Evolutionary conservation across 495 filamentous ascomycete species (phyloP).

Genomic region (Cryomyces minteri): DNA sequence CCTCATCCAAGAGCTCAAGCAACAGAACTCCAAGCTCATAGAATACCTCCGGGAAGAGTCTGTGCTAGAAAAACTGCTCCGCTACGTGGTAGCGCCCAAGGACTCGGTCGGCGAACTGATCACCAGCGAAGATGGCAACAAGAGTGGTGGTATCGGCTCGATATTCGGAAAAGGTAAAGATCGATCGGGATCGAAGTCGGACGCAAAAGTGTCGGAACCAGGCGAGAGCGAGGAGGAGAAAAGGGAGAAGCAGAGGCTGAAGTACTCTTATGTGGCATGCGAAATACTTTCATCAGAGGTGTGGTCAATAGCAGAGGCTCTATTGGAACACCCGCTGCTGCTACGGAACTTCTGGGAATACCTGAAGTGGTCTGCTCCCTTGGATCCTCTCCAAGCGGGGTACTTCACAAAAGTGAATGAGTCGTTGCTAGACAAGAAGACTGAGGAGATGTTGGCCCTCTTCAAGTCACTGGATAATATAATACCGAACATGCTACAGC

Average conservation of each 20-base stretch:
- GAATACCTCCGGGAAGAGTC: slow-evolving; percentile 82
- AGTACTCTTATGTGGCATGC: slow-evolving; percentile 79
- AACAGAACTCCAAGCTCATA: slow-evolving; percentile 94
- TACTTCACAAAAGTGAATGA: slow-evolving; percentile 99
- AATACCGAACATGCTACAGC: slow-evolving; percentile 68
- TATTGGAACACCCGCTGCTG: slow-evolving; percentile 65
- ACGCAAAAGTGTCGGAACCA: slow-evolving; percentile 7
- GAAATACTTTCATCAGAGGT: slow-evolving; percentile 92
- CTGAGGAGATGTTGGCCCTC: slow-evolving; percentile 83
- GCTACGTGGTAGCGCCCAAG: slow-evolving; percentile 75
- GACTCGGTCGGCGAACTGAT: slow-evolving; percentile 4
- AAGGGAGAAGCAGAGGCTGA: slow-evolving; percentile 66
- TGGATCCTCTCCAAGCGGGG: slow-evolving; percentile 84
- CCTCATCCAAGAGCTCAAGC: slow-evolving; percentile 90
- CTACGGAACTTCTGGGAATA: slow-evolving; percentile 84
- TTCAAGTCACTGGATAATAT: slow-evolving; percentile 68
- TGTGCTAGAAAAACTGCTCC: slow-evolving; percentile 70
- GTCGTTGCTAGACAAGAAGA: slow-evolving; percentile 89
- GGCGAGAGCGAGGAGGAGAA: slow-evolving; percentile 21
- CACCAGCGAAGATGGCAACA: neutral
- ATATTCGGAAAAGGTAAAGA: slow-evolving; percentile 16
- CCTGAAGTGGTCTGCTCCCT: slow-evolving; percentile 53
- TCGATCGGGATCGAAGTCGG: slow-evolving; percentile 13
- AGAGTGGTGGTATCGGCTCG: neutral
- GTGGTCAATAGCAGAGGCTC: slow-evolving; percentile 84